phyloP scores from a whole-genome alignment of 176 grass and related monocot species.

The Juncus inflexus region DNA sequence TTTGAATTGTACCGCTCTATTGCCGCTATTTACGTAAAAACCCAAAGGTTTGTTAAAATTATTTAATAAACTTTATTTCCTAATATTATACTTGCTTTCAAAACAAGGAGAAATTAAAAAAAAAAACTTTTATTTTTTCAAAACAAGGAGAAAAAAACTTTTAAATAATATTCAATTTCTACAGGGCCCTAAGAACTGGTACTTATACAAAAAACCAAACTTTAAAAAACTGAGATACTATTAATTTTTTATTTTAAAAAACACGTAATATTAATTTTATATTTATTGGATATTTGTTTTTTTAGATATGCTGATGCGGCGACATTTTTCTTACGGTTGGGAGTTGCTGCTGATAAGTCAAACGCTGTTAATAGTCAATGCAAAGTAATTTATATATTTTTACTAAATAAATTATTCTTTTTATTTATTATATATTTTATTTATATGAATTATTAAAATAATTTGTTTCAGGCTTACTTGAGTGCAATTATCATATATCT shows the following conservation, averaged over 20 bases:
- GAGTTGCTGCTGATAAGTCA: conserved; percentile 88
- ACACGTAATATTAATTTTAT: too few relatives aligned
- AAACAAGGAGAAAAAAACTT: too few relatives aligned
- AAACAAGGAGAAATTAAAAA: conserved; percentile 3
- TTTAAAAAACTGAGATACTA: neutral
- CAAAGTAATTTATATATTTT: conserved; percentile 53
- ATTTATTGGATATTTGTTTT: neutral
- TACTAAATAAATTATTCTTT: neutral
- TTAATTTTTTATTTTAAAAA: neutral
- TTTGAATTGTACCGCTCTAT: conserved; percentile 88
- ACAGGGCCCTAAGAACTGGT: too few relatives aligned
- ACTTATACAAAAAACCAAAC: neutral
- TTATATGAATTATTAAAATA: neutral
- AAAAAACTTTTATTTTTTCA: neutral
- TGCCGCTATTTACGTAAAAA: conserved; percentile 60
- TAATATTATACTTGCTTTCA: neutral
- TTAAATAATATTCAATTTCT: too few relatives aligned
- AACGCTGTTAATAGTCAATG: conserved; percentile 95
- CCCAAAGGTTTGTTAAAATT: conserved; percentile 9
- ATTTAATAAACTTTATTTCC: neutral
- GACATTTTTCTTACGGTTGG: conserved; percentile 69
- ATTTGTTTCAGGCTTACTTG: conserved; percentile 71
- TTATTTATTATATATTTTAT: conserved; percentile 10
- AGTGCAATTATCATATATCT: conserved; percentile 94
- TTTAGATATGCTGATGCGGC: conserved; percentile 81